These are phyloP conservation scores for Fagopyrum esculentum DNA, from an alignment of 148 eudicot species.

Conservation along the genomic window DNA sequence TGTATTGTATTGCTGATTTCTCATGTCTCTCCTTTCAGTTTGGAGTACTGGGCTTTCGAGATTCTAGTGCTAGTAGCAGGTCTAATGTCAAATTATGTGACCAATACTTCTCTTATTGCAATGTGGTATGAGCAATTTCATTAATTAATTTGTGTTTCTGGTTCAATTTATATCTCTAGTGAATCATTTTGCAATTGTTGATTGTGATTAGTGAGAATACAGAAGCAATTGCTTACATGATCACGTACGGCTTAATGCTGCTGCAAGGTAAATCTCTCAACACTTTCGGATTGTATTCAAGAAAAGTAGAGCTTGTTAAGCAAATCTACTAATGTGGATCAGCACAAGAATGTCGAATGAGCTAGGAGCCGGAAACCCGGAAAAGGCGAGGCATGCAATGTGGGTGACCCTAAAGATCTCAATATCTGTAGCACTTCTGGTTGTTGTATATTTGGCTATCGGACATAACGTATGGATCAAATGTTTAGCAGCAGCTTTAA, in stretches of 20 bases:
- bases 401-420: conserved; percentile 56
- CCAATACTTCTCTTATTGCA: conserved; percentile 67
- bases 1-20: background rate
- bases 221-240: conserved; percentile 59
- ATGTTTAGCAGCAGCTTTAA: conserved; percentile 44
- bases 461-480: conserved; percentile 66
- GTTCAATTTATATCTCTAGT: background rate
- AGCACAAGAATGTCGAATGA: conserved; percentile 93
- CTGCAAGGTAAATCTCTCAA: conserved; percentile 60
- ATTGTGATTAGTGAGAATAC: conserved; percentile 54
- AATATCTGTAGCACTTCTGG: conserved; percentile 32
- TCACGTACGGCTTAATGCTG: conserved; percentile 64
- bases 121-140: conserved; percentile 43
- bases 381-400: conserved; percentile 61
- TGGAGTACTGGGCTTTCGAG: conserved; percentile 92
- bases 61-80: conserved; percentile 77
- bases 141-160: background rate
- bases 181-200: background rate
- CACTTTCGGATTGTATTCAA: background rate
- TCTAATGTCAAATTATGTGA: conserved; percentile 52
- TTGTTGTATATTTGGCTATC: conserved; percentile 39
- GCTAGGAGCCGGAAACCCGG: conserved; percentile 62
- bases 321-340: background rate
- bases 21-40: conserved; percentile 26
- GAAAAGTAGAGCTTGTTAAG: background rate